Evolutionary conservation across 257 asterid species (phyloP), one percentile per base, ranked within the genome.

Genomic region (Echium plantagineum): DNA sequence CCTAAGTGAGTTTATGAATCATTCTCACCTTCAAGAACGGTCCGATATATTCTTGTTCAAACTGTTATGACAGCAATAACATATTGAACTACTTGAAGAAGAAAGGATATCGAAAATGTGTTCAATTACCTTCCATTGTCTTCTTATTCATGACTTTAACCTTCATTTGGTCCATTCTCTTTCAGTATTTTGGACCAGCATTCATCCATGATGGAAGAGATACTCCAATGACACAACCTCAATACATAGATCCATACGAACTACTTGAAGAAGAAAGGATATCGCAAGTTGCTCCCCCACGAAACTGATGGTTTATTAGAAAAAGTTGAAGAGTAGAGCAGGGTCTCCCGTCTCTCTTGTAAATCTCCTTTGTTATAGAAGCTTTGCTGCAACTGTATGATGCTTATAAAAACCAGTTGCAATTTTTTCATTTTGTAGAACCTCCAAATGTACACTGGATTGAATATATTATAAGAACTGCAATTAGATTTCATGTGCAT

Each of bases 111-210:
- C n/a, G n/a, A n/a, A n/a, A n/a, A n/a, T n/a, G 3, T 42, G 49
- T 42, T 10, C 15, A 42, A 42, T 42, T 42, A 42, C 10, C 49
- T 42, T 13, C n/a, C 49, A 42, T 42, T 1, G 1, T 42, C 49
- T 42, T 42, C 12, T 42, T 42, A 13, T 42, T 10, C 49, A 42
- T 13, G 49, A 10, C 4, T 12, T 42, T 56, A 56, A 53, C n/a
- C 26, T 20, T 21, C 21, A 20, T 19, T 56, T 7, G n/a, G 15
- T 22, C 21, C 19, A 5, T 56, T 21, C 12, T 56, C 16, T 17
- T 80, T 81, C 85, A 91, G 96, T 91, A 88, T 71, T 91, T 85
- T 32, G 98, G 98, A 65, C 72, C 91, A 20, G 68, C 67, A 58
- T 91, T 91, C 69, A 61, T 91, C 69, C 96, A 88, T 22, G 91